Evolutionary conservation across 139 green algal species (phyloP).

Genomic region (Trebouxia sp.): DNA sequence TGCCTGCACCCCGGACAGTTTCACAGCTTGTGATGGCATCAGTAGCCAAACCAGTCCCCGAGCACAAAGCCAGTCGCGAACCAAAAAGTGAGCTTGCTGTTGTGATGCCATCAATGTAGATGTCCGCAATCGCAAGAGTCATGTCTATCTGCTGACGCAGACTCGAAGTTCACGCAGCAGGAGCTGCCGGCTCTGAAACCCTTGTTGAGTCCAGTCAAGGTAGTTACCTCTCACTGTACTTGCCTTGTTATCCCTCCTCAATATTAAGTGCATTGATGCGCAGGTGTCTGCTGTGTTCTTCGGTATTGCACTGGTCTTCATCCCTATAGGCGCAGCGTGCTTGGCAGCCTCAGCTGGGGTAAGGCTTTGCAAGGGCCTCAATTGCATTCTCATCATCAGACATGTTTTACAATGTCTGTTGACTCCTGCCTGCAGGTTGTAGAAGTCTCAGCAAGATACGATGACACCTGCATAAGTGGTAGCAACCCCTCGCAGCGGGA

Average conservation of each 20-base stretch:
- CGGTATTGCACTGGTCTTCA: conserved; percentile 64
- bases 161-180: conserved; percentile 80
- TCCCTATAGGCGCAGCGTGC: conserved; percentile 71
- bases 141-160: conserved; percentile 22
- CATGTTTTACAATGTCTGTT: neutral
- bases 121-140: neutral
- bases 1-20: neutral
- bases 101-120: too few species aligned
- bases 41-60: neutral
- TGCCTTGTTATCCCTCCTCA: neutral
- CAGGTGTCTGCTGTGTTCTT: conserved; percentile 74
- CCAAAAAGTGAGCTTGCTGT: conserved; percentile 15
- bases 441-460: conserved; percentile 60
- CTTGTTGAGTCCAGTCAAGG: conserved; percentile 75
- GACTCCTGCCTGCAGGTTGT: conserved; percentile 37
- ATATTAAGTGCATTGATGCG: neutral
- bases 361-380: neutral
- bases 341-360: conserved; percentile 38
- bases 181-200: conserved; percentile 79
- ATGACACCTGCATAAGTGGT: conserved; percentile 54
- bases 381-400: neutral
- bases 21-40: neutral
- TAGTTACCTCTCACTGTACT: conserved; percentile 28
- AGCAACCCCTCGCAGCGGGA: conserved; percentile 25
- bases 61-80: neutral